Evolutionary conservation across 768 basidiomycete species (phyloP).

Genomic region (Auriscalpium microsporum): DNA sequence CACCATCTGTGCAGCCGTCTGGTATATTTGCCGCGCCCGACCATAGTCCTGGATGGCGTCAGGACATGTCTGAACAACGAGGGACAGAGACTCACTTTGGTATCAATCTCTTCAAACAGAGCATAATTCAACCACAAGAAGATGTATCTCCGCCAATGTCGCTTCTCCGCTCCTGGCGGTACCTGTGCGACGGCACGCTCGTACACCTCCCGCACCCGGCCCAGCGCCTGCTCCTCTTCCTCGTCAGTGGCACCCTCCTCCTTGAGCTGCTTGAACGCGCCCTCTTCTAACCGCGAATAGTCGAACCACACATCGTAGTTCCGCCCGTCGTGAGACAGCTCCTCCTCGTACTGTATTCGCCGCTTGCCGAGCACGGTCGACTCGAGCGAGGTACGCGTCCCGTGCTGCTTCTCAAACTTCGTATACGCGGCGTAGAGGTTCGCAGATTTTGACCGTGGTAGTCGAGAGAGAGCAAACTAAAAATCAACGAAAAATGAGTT

Average conservation of each 20-base stretch:
- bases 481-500: not conserved
- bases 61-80: not conserved
- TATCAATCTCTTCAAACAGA: conserved; percentile 92
- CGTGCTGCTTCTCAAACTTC: conserved; percentile 97
- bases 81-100: conserved; percentile 48
- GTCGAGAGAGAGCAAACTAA: conserved; percentile 89
- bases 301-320: conserved; percentile 99
- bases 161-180: conserved; percentile 88
- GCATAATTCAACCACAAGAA: conserved; percentile 96
- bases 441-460: conserved; percentile 88
- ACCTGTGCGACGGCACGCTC: conserved; percentile 94
- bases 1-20: conserved; percentile 79
- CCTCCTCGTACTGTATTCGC: conserved; percentile 98
- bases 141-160: conserved; percentile 85
- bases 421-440: conserved; percentile 88
- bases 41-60: conserved; percentile 54
- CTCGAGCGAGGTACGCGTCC: conserved; percentile 80
- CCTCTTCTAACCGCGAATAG: conserved; percentile 88
- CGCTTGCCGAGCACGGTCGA: conserved; percentile 93
- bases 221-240: conserved; percentile 53
- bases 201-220: conserved; percentile 84
- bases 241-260: conserved; percentile 69
- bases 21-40: conserved; percentile 86
- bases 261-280: conserved; percentile 64
- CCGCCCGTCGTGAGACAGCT: conserved; percentile 79